phyloP scores from a whole-genome alignment of 1,139 yeast species.

The Yamadazyma pseudoaaseri region DNA sequence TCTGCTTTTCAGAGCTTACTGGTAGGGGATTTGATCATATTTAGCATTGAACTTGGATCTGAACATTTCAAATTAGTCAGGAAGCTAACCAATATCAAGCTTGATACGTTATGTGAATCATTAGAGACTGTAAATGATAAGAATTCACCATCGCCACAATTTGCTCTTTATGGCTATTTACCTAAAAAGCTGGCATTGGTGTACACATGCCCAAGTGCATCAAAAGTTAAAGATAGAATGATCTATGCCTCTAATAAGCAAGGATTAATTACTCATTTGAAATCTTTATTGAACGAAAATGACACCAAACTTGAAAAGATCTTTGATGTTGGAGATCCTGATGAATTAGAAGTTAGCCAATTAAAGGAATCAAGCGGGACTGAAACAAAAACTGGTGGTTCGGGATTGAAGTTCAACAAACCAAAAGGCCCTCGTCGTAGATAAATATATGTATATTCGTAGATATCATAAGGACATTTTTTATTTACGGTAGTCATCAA shows the following conservation, averaged over 20 bases:
- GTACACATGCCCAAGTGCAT: conserved; percentile 87
- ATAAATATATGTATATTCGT: conserved; percentile 14
- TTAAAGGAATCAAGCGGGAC: conserved; percentile 20
- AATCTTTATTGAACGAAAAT: conserved; percentile 25
- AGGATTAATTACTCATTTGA: conserved; percentile 58
- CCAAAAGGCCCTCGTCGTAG: conserved; percentile 59
- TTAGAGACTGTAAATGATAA: conserved; percentile 15
- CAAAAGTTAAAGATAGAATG: conserved; percentile 91
- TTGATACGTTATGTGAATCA: conserved; percentile 21
- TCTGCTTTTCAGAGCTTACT: conserved; percentile 16
- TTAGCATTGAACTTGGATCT: conserved; percentile 28
- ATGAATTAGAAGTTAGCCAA: conserved; percentile 53
- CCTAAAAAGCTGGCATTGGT: conserved; percentile 51
- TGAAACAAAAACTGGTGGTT: conserved; percentile 13
- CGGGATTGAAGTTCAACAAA: conserved; percentile 41
- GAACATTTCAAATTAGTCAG: conserved; percentile 28
- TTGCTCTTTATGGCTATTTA: conserved; percentile 51
- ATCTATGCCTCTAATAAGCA: conserved; percentile 81
- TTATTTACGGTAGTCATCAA: conserved; percentile 8
- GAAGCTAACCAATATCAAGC: conserved; percentile 15
- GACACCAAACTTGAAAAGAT: conserved; percentile 31
- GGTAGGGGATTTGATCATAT: conserved; percentile 23
- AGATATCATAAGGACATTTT: conserved; percentile 1
- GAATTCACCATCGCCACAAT: conserved; percentile 39
- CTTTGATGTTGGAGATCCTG: conserved; percentile 68